Base-by-base conservation (phyloP, 352 stramenopile species). In the Phytophthora syringae region DNA sequence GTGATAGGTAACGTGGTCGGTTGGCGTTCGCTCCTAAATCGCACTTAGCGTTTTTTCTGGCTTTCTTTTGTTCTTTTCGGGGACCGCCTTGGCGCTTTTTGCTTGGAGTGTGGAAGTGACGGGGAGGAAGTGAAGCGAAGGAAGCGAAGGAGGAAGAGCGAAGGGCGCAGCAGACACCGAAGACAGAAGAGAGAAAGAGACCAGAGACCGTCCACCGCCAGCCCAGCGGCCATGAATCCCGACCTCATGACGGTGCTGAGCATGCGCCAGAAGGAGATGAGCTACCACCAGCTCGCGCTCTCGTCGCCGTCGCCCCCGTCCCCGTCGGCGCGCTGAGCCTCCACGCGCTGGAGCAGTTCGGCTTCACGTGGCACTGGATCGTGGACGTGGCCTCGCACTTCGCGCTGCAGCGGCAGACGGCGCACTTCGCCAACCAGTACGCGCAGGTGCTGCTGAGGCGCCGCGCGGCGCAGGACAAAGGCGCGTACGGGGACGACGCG, bases 191-290 rank as follows among this genome's bases (percentile, higher is more conserved):
- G 24, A 39, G 48, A 53, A 12, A 25, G 36, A 72, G 47, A 45
- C 24, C 22, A 54, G 21, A 18, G 16, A 24, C 30, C 13, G 16
- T 21, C n/a, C 40, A 52, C 25, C 40, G 21, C 13, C 20, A 36
- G n/a, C n/a, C n/a, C 53, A 56, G 25, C 37, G 49, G 51, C 51
- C 69, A 81, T 80, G 73, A 81, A 81, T 51, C 64, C 73, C 36
- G 73, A 81, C 57, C 69, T 90, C 45, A 93, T 93, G 84, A 83
- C 79, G 64, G 84, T 93, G 69, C 70, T 89, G 25, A 90, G 81
- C 58, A 93, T 93, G 84, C 84, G 84, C 49, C 80, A 90, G 67
- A 90, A 90, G 58, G 84, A 93, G 63, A 89, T 93, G 82, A 79
- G 77, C 39, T 93, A 89, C 77, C 77, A 91, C 71, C 79, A 90